Evolutionary conservation across 352 stramenopile species (phyloP).

Genomic region (Phytophthora litchii): DNA sequence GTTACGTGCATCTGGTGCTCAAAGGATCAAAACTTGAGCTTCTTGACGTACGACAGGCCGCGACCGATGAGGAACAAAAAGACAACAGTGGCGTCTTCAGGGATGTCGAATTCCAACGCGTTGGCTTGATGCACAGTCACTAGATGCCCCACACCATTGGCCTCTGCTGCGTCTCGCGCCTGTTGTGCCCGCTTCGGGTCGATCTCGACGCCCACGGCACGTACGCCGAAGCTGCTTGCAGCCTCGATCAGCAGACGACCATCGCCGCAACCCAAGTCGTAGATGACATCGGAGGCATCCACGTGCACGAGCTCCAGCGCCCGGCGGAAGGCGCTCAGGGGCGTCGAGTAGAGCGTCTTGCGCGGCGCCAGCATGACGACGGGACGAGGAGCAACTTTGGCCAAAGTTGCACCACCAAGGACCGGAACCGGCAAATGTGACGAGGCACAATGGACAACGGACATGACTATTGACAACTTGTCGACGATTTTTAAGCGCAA

Average conservation of each 20-base stretch:
- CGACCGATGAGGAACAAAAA: constrained; percentile 86
- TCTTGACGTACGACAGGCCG: constrained; percentile 57
- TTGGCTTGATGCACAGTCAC: constrained; percentile 74
- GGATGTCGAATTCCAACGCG: constrained; percentile 71
- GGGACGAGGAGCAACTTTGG: constrained; percentile 18
- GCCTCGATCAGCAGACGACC: constrained; percentile 73
- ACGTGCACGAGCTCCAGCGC: constrained; percentile 62
- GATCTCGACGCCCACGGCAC: constrained; percentile 75
- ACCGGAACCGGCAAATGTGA: constrained; percentile 30
- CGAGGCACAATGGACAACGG: constrained; percentile 16
- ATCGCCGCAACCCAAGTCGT: constrained; percentile 83
- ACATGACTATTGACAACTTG: too few relatives aligned
- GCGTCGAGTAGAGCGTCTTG: constrained; percentile 84
- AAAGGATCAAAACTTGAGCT: neutral
- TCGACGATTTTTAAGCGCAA: too few relatives aligned
- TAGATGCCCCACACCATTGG: constrained; percentile 47
- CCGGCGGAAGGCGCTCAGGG: constrained; percentile 57
- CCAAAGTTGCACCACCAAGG: constrained; percentile 16
- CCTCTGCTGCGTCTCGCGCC: constrained; percentile 30
- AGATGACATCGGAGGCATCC: constrained; percentile 54
- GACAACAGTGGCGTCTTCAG: constrained; percentile 62
- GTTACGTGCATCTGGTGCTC: constrained; percentile 9
- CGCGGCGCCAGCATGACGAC: constrained; percentile 71
- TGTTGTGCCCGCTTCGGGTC: constrained; percentile 44
- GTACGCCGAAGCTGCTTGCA: constrained; percentile 50